Percentiles rank a stretch among this genome's conserved stretches.
Evolutionary conservation across 306 rosid species (phyloP).

Genomic region (Cicer pinnatifidum): DNA sequence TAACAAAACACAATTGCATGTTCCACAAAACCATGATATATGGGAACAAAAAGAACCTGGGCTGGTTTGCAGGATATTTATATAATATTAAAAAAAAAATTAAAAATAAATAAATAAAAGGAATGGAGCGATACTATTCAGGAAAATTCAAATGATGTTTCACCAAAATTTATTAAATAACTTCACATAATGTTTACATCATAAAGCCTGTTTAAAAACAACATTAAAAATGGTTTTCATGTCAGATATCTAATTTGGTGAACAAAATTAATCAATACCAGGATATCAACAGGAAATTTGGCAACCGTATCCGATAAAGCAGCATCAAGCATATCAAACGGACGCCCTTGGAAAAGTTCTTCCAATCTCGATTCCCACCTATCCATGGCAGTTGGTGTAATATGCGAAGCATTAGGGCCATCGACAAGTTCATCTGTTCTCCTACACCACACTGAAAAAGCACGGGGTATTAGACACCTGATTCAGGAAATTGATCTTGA

Average conservation of each 20-base stretch:
- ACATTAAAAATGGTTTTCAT: neutral
- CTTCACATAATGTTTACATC: neutral
- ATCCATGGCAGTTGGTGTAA: conserved; percentile 63
- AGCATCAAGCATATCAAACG: conserved; percentile 68
- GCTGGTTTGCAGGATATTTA: conserved; percentile 5
- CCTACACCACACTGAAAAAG: conserved; percentile 67
- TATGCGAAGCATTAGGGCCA: conserved; percentile 68
- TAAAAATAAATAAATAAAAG: neutral
- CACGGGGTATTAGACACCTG: conserved; percentile 33
- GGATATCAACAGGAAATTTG: conserved; percentile 65
- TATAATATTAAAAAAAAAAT: neutral
- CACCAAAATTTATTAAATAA: neutral
- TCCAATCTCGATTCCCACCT: conserved; percentile 67
- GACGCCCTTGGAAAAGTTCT: conserved; percentile 64
- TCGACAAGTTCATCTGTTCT: conserved; percentile 71
- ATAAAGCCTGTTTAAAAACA: neutral
- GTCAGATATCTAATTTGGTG: neutral
- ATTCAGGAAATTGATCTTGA: conserved; percentile 8
- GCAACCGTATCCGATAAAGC: conserved; percentile 59
- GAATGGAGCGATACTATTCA: neutral
- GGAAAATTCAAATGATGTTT: neutral
- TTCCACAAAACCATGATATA: conserved; percentile 22
- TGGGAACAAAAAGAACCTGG: conserved; percentile 21
- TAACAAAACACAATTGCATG: conserved; percentile 10
- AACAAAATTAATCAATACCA: conserved; percentile 44